A percentile compares a stretch with the other conserved stretches of the same genome.
Evolutionary conservation across 2,329 filamentous ascomycete genomes (phyloP).

Genomic region (Verticillium longisporum): DNA sequence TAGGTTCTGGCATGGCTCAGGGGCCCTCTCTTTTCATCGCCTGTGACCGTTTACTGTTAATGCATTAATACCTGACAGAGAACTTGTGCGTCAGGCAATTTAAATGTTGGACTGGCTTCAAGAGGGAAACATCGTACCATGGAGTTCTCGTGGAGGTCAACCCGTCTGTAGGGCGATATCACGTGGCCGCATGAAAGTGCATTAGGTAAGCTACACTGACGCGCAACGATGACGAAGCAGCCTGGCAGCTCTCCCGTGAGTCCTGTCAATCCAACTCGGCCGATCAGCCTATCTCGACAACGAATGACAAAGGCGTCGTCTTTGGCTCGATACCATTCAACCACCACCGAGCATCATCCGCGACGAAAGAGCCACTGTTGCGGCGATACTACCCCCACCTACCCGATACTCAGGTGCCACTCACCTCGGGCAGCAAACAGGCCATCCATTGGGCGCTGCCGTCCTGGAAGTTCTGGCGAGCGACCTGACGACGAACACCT

Average conservation of each 20-base stretch:
- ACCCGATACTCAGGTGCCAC: not conserved
- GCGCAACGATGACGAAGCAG: slow-evolving; percentile 9
- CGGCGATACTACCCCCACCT: not conserved
- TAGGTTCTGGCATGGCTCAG: too few relatives aligned
- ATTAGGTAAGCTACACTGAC: not conserved
- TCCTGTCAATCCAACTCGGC: not conserved
- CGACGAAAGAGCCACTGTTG: not conserved
- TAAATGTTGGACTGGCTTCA: too few relatives aligned
- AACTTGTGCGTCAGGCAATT: too few relatives aligned
- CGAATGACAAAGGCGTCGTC: not conserved
- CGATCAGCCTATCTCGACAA: not conserved
- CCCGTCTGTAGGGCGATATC: too few relatives aligned
- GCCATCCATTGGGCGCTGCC: not conserved
- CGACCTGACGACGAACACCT: not conserved
- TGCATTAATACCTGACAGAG: too few relatives aligned
- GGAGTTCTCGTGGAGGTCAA: too few relatives aligned
- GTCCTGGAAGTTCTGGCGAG: not conserved
- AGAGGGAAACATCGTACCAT: too few relatives aligned
- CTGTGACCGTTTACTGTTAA: too few relatives aligned
- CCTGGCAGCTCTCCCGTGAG: not conserved
- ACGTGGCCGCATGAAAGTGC: too few relatives aligned
- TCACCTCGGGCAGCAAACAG: slow-evolving; percentile 5
- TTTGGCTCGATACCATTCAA: not conserved
- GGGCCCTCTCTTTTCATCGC: too few relatives aligned
- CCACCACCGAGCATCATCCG: not conserved